Conservation (phyloP, 2,329 filamentous ascomycete species). For the Sporothrix curviconia region DNA sequence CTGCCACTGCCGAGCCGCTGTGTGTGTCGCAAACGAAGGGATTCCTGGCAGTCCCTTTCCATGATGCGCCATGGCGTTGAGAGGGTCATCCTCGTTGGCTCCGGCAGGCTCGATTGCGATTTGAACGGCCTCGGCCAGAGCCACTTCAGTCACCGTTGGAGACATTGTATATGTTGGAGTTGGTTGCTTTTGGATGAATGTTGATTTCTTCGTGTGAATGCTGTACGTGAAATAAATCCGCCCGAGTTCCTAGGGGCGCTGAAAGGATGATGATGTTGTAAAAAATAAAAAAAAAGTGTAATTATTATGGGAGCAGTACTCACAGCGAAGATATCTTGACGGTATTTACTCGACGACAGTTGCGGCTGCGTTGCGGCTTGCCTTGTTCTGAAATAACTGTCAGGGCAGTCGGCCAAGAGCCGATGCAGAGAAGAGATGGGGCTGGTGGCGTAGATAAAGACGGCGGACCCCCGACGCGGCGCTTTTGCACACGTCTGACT, state of each 20-base stretch:
- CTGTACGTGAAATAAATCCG: too few species aligned
- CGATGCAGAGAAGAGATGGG: neutral
- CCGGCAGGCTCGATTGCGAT: neutral
- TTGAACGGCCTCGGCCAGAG: neutral
- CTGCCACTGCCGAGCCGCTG: constrained; percentile 16
- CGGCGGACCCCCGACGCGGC: neutral
- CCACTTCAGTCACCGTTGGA: neutral
- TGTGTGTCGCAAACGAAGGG: constrained; percentile 13
- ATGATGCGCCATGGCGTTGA: constrained; percentile 15
- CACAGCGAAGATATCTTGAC: too few species aligned
- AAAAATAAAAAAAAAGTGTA: neutral
- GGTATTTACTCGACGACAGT: too few species aligned
- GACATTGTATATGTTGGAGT: too few species aligned
- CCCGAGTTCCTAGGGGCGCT: too few species aligned
- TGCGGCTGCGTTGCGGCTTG: too few species aligned
- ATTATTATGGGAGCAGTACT: too few species aligned
- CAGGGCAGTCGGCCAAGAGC: neutral
- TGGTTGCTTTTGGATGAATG: neutral
- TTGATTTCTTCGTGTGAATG: too few species aligned
- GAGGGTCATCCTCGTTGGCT: neutral
- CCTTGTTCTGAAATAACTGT: neutral
- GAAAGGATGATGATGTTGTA: neutral
- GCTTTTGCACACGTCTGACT: neutral
- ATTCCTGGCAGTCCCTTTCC: constrained; percentile 14
- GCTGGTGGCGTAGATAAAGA: neutral